These are phyloP conservation scores for Lactarius indigo DNA, from an alignment of 768 basidiomycete species.

Conservation along the genomic window DNA sequence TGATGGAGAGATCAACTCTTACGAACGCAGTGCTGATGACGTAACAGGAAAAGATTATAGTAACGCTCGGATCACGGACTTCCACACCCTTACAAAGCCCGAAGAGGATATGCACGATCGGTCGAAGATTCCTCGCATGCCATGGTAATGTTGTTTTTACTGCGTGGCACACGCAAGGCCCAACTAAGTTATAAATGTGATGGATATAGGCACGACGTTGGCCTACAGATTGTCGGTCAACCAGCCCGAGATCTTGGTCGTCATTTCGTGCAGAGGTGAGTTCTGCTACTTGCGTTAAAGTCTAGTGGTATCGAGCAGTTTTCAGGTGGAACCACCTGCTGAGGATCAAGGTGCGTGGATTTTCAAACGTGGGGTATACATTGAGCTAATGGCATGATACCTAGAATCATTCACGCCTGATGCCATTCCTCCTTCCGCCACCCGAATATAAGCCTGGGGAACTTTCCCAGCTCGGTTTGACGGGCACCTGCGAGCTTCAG, in stretches of 20 bases:
- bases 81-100: conserved; percentile 81
- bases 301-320: conserved; percentile 7
- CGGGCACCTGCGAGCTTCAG: conserved; percentile 96
- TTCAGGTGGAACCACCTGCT: conserved; percentile 90
- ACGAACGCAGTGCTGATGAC: not conserved
- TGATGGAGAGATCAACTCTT: conserved; percentile 31
- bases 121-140: conserved; percentile 86
- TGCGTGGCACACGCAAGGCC: conserved; percentile 26
- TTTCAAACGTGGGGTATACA: not conserved
- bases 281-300: conserved; percentile 2
- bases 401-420: conserved; percentile 84
- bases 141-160: conserved; percentile 56
- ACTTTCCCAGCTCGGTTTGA: conserved; percentile 72
- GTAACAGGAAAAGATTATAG: conserved; percentile 89
- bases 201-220: conserved; percentile 84
- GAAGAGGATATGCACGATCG: conserved; percentile 96
- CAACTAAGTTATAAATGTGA: not conserved
- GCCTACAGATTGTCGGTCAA: conserved; percentile 92
- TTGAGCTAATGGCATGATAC: not conserved
- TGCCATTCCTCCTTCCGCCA: conserved; percentile 93
- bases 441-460: conserved; percentile 87
- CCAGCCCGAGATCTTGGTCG: conserved; percentile 92
- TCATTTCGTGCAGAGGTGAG: conserved; percentile 89
- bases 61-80: conserved; percentile 85
- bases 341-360: conserved; percentile 74